Evolutionary conservation across 208 protist genomes (phyloP), one percentile per base, ranked within the genome.

Genomic region (Strigomonas galati): DNA sequence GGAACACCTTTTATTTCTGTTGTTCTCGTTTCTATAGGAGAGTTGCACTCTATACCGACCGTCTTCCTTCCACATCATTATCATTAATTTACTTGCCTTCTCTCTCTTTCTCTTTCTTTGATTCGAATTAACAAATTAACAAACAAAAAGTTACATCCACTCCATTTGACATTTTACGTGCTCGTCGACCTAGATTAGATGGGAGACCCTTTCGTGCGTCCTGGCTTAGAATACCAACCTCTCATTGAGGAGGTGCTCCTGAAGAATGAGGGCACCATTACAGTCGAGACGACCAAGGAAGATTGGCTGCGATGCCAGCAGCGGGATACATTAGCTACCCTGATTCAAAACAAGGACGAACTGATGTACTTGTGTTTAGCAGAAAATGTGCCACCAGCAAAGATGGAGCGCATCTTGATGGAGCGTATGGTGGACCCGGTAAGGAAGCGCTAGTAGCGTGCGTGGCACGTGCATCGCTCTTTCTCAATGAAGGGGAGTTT

Each of bases 151-250:
- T 44, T 6, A 44, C 6, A 44, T 44, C 37, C 14, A 17, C 9
- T 17, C 6, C 37, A 17, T 6, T 44, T 17, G 37, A 44, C 37
- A 14, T 6, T 17, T 44, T 6, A 17, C 9, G 6, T 6, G 37
- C 14, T 44, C n/a, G n/a, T n/a, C n/a, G n/a, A n/a, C n/a, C n/a
- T n/a, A n/a, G n/a, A n/a, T n/a, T 2, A 62, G 23, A 80, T 96
- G 90, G 90, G 90, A n/a, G 90, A 96, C 60, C 90, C 90, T 3
- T 93, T 92, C 74, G 90, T 96, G 53, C 80, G 85, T 0, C 87
- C 87, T 17, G 90, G 90, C 2, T 66, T 96, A 62, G 75, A 88
- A 70, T 96, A 93, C 57, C 77, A 86, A 51, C 83, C 87, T 17
- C 84, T 93, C 58, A 78, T 93, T 58, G 90, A 96, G 71, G 69